These are phyloP conservation scores for Plectranthus barbatus DNA, from an alignment of 257 asterid species.

Conservation along the genomic window DNA sequence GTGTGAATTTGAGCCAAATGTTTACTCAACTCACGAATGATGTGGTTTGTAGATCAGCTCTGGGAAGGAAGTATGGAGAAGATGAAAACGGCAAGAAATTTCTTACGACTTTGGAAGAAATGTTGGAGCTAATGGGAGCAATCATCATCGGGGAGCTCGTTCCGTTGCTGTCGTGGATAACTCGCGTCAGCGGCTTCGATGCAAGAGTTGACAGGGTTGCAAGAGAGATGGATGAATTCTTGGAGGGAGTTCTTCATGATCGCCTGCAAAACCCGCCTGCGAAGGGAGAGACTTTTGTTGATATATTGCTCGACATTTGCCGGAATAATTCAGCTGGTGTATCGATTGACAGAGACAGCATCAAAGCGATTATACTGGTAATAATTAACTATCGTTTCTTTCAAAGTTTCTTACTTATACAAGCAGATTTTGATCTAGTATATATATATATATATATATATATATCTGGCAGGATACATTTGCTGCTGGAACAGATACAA, in stretches of 20 bases:
- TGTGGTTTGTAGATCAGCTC: too few species aligned
- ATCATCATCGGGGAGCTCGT: conserved; percentile 26
- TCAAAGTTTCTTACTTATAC: neutral
- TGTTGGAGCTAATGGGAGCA: conserved; percentile 21
- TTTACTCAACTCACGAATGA: too few species aligned
- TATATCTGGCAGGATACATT: conserved; percentile 23
- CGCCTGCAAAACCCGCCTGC: neutral
- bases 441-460: too few species aligned
- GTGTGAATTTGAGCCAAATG: too few species aligned
- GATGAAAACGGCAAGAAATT: too few species aligned
- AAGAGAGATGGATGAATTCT: conserved; percentile 28
- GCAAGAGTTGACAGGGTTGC: conserved; percentile 19
- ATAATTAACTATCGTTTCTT: neutral
- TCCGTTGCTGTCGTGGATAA: conserved; percentile 42
- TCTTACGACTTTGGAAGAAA: conserved; percentile 10
- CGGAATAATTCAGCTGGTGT: neutral
- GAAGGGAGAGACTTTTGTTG: conserved; percentile 16
- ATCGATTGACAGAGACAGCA: conserved; percentile 12
- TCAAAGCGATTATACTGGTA: conserved; percentile 41
- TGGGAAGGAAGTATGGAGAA: too few species aligned
- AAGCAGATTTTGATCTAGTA: too few species aligned
- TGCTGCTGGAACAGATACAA: conserved; percentile 48
- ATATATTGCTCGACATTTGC: conserved; percentile 25
- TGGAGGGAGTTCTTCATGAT: conserved; percentile 32
- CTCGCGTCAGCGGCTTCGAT: conserved; percentile 32